A percentile compares a stretch with the other conserved stretches of the same genome.
phyloP scores from a whole-genome alignment of 2,329 filamentous ascomycete species.

The Claviceps sp. region DNA sequence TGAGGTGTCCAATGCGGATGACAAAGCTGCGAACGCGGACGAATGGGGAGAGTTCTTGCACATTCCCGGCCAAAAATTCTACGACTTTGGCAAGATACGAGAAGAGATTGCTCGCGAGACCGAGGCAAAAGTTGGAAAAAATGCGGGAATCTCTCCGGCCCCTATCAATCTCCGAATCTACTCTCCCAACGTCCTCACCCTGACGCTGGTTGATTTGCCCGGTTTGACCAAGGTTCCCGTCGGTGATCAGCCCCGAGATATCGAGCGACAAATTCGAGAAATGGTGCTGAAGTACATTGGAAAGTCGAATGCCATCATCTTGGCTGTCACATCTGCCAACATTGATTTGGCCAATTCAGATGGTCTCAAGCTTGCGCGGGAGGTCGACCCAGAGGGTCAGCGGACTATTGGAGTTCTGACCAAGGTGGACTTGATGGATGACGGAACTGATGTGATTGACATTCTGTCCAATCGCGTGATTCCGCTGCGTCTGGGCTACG shows the following conservation, averaged over 20 bases:
- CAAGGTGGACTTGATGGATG: slow-evolving; percentile 98
- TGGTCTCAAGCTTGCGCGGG: slow-evolving; percentile 85
- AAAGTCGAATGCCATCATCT: slow-evolving; percentile 95
- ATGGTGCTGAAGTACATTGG: slow-evolving; percentile 99
- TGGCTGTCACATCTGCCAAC: slow-evolving; percentile 93
- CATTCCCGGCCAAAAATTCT: slow-evolving; percentile 93
- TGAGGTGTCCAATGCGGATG: slow-evolving; percentile 52
- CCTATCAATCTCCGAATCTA: slow-evolving; percentile 98
- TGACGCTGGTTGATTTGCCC: slow-evolving; percentile 92
- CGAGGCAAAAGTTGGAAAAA: slow-evolving; percentile 88
- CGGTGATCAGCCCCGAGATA: slow-evolving; percentile 90
- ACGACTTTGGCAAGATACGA: slow-evolving; percentile 95
- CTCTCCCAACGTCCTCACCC: slow-evolving; percentile 92
- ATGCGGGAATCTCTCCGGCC: slow-evolving; percentile 89
- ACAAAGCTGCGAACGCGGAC: slow-evolving; percentile 81
- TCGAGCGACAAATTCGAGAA: slow-evolving; percentile 89
- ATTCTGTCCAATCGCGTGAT: slow-evolving; percentile 97
- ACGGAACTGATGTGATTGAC: slow-evolving; percentile 95
- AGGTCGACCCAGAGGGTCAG: slow-evolving; percentile 95
- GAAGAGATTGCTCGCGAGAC: slow-evolving; percentile 97
- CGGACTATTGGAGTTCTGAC: slow-evolving; percentile 96
- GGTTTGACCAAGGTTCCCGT: slow-evolving; percentile 95
- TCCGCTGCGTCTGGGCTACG: slow-evolving; percentile 84
- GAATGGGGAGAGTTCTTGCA: slow-evolving; percentile 99
- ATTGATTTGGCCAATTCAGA: slow-evolving; percentile 98